These are phyloP conservation scores for Picea mariana DNA, from an alignment of 83 land plant genomes.

Conservation along the genomic window DNA sequence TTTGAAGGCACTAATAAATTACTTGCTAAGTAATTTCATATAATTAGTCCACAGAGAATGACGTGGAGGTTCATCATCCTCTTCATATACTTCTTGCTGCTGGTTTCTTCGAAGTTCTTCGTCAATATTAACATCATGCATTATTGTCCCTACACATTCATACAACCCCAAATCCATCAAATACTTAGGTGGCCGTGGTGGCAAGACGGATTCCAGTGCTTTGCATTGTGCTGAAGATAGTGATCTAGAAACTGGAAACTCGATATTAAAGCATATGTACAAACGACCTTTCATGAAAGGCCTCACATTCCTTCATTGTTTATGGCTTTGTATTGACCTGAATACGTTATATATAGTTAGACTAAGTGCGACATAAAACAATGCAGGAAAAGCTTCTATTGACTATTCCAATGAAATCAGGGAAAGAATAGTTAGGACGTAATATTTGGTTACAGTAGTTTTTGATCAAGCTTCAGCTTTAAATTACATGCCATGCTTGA, in stretches of 20 bases:
- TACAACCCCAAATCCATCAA: slow-evolving; percentile 79
- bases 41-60: too few relatives aligned
- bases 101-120: slow-evolving; percentile 76
- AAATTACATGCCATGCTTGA: too few relatives aligned
- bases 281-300: slow-evolving; percentile 84
- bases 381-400: too few relatives aligned
- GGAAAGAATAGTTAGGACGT: too few relatives aligned
- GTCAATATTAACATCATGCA: slow-evolving; percentile 78
- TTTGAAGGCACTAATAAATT: too few relatives aligned
- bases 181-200: slow-evolving; percentile 37
- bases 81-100: slow-evolving; percentile 47
- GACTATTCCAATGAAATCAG: too few relatives aligned
- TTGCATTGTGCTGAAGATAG: slow-evolving; percentile 43
- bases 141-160: slow-evolving; percentile 81
- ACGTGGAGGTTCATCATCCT: too few relatives aligned
- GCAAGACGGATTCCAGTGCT: slow-evolving; percentile 60
- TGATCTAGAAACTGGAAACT: slow-evolving; percentile 59
- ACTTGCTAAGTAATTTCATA: too few relatives aligned
- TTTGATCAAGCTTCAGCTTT: too few relatives aligned
- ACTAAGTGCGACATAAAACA: too few relatives aligned
- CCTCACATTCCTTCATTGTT: slow-evolving; percentile 37
- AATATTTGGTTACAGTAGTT: too few relatives aligned
- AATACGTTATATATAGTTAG: too few relatives aligned
- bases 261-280: slow-evolving; percentile 77
- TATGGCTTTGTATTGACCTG: slow-evolving; percentile 69